Percentiles rank a stretch among this genome's conserved stretches.
Evolutionary conservation across 345 rosid species (phyloP).

Genomic region (Euphorbia lathyris): DNA sequence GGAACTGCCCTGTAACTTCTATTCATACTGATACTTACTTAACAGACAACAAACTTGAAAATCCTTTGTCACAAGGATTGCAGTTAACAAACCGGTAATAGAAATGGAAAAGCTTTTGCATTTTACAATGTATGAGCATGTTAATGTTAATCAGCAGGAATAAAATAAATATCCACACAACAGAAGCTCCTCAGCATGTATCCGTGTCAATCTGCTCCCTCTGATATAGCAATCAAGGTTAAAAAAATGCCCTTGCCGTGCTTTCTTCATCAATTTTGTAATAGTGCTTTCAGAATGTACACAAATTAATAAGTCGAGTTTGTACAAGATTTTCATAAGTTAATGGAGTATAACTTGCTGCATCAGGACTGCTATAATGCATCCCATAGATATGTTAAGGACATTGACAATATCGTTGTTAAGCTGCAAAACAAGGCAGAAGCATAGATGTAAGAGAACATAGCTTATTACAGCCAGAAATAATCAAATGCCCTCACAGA

Average conservation of each 20-base stretch:
- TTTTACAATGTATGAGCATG: neutral
- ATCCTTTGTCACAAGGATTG: no score
- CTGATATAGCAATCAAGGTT: no score
- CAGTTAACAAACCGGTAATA: neutral
- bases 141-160: neutral
- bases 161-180: neutral
- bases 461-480: neutral
- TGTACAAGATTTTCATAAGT: neutral
- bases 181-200: neutral
- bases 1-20: no score
- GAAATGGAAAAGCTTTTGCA: neutral
- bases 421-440: conserved; percentile 53
- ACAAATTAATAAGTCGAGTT: neutral
- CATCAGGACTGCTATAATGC: conserved; percentile 77
- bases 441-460: neutral
- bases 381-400: conserved; percentile 85
- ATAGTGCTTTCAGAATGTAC: neutral
- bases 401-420: conserved; percentile 86
- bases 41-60: no score
- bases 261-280: neutral
- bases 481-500: neutral
- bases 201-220: neutral
- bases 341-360: conserved; percentile 11
- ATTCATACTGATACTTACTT: no score
- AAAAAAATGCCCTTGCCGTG: neutral